A percentile compares a stretch with the other conserved stretches of the same genome.
Evolutionary conservation across 1,284 basidiomycete genomes (phyloP).

Genomic region (Trametes pubescens): DNA sequence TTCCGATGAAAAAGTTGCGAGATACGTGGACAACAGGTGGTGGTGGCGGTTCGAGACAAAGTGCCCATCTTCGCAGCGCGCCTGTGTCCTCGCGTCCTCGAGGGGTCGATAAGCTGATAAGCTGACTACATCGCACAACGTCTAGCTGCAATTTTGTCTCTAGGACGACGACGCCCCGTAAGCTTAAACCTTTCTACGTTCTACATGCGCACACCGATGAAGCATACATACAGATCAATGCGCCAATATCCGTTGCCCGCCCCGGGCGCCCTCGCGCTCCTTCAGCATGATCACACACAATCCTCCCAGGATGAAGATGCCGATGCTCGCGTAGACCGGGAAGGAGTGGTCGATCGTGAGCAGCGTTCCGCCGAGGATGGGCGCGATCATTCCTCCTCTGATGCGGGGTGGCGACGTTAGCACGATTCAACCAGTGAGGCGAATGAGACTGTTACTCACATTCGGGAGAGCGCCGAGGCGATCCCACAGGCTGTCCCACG

Average conservation of each 20-base stretch:
- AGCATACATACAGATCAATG: conserved; percentile 34
- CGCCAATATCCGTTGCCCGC: conserved; percentile 32
- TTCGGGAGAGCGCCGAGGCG: conserved; percentile 87
- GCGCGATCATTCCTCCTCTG: conserved; percentile 92
- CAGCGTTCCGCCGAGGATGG: conserved; percentile 85
- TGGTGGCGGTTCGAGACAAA: too few relatives aligned
- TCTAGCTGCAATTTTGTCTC: too few relatives aligned
- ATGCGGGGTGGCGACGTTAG: conserved; percentile 12
- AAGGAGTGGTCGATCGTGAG: conserved; percentile 76
- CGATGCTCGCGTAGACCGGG: conserved; percentile 83
- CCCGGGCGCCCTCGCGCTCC: conserved; percentile 43
- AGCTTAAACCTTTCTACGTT: conserved; percentile 10
- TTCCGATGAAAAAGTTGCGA: neutral
- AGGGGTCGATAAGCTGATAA: too few relatives aligned
- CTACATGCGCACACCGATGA: neutral
- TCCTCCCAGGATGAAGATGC: conserved; percentile 75
- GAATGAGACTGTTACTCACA: conserved; percentile 62
- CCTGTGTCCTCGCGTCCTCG: too few relatives aligned
- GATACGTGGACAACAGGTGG: too few relatives aligned
- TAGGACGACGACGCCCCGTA: neutral
- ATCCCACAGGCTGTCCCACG: conserved; percentile 93
- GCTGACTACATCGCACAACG: too few relatives aligned
- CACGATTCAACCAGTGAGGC: neutral
- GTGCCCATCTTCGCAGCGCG: too few relatives aligned
- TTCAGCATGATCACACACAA: conserved; percentile 70